Conservation (phyloP, 495 filamentous ascomycete genomes). For the Penicillium dipodomyicola region DNA sequence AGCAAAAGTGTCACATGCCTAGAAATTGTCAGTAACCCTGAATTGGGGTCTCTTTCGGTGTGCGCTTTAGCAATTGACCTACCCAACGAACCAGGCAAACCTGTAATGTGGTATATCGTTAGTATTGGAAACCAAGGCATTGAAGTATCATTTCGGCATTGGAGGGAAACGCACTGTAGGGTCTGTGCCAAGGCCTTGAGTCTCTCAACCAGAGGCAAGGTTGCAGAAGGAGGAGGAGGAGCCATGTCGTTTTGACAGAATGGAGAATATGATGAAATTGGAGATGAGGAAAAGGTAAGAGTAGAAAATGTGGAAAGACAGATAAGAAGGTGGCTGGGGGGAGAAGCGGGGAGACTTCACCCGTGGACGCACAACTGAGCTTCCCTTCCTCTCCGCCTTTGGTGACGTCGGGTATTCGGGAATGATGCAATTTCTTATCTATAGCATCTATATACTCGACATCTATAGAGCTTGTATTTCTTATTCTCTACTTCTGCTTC, state of each 20-base stretch:
- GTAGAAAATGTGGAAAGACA: constrained; percentile 12
- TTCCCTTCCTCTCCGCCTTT: constrained; percentile 25
- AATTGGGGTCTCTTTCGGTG: constrained; percentile 2
- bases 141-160: constrained; percentile 16
- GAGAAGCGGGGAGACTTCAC: constrained; percentile 27
- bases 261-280: neutral
- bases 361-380: constrained; percentile 13
- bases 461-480: neutral
- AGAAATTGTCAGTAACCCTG: constrained; percentile 21
- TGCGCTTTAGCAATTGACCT: constrained; percentile 41
- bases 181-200: constrained; percentile 77
- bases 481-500: neutral
- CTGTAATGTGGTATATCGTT: constrained; percentile 29
- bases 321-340: constrained; percentile 30
- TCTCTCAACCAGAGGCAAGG: constrained; percentile 69
- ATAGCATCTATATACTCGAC: too few species aligned
- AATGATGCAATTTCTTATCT: constrained; percentile 22
- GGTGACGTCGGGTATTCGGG: constrained; percentile 24
- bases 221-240: constrained; percentile 66
- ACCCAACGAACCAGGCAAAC: constrained; percentile 89
- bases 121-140: constrained; percentile 41
- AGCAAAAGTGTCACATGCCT: constrained; percentile 84
- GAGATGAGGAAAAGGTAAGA: constrained; percentile 4
- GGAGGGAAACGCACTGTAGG: constrained; percentile 65
- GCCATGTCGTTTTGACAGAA: constrained; percentile 55